Evolutionary conservation across 2,329 filamentous ascomycete species (phyloP).

Genomic region (Fusarium sp.): DNA sequence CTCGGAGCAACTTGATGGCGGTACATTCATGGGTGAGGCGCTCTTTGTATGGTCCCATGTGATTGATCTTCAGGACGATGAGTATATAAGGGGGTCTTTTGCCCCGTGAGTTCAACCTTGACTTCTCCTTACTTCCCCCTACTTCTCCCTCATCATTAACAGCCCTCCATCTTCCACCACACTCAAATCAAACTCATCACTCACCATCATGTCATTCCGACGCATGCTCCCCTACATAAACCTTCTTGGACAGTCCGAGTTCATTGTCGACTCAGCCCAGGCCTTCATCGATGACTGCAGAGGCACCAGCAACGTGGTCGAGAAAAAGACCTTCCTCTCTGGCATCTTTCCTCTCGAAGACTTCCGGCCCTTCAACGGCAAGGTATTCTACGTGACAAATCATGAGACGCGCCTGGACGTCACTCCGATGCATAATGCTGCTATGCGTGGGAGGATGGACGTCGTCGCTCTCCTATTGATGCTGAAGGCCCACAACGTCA

Average conservation of each 20-base stretch:
- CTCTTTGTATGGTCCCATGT: neutral
- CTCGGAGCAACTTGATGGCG: neutral
- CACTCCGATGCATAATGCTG: neutral
- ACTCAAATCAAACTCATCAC: neutral
- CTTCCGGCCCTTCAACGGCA: fast-evolving
- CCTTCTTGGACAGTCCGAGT: neutral
- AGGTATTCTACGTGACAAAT: neutral
- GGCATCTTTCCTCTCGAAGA: neutral
- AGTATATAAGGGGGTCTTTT: neutral
- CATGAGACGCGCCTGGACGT: neutral
- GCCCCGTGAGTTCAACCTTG: neutral
- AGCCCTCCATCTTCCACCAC: neutral
- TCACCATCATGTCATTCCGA: neutral
- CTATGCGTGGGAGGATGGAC: neutral
- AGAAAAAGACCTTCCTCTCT: neutral
- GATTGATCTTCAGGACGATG: neutral
- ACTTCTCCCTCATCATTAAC: neutral
- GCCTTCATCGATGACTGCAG: neutral
- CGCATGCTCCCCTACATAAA: neutral
- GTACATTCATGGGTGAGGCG: neutral
- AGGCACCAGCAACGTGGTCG: neutral
- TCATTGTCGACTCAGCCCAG: neutral
- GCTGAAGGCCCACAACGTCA: neutral
- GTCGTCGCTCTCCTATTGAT: neutral
- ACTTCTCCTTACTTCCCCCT: neutral